Percentiles rank a stretch among this genome's conserved stretches.
Evolutionary conservation across 345 rosid species (phyloP).

Genomic region (Clarkia xantiana): DNA sequence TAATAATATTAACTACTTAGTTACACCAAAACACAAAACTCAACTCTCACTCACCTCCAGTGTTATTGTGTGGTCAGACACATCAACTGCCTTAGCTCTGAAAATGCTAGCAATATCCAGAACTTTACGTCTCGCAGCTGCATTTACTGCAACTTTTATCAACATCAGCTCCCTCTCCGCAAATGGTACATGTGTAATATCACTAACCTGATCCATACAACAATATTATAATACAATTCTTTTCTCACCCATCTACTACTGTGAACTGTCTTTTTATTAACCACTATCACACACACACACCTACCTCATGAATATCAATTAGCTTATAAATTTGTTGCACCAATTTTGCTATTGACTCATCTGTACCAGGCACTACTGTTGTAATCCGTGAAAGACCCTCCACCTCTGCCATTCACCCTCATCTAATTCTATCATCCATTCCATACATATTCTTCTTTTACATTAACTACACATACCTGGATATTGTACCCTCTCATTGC

Average conservation of each 20-base stretch:
- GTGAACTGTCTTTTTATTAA: too few relatives aligned
- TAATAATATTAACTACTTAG: too few relatives aligned
- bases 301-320: slow-evolving; percentile 50
- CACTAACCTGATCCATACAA: slow-evolving; percentile 9
- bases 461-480: slow-evolving; percentile 50
- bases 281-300: slow-evolving; percentile 6
- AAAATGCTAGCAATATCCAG: slow-evolving; percentile 20
- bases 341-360: slow-evolving; percentile 53
- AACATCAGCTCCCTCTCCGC: slow-evolving; percentile 21
- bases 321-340: slow-evolving; percentile 51
- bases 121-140: slow-evolving; percentile 14
- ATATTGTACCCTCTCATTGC: slow-evolving; percentile 82
- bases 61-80: slow-evolving; percentile 17
- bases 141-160: slow-evolving; percentile 17
- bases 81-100: slow-evolving; percentile 17
- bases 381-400: slow-evolving; percentile 57
- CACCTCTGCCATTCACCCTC: too few relatives aligned
- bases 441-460: too few relatives aligned
- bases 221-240: too few relatives aligned
- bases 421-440: too few relatives aligned
- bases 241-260: too few relatives aligned
- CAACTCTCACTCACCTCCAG: too few relatives aligned
- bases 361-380: slow-evolving; percentile 52
- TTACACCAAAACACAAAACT: too few relatives aligned
- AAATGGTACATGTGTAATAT: slow-evolving; percentile 14